Conservation (phyloP, 116 monocot species). For the Zostera marina region DNA sequence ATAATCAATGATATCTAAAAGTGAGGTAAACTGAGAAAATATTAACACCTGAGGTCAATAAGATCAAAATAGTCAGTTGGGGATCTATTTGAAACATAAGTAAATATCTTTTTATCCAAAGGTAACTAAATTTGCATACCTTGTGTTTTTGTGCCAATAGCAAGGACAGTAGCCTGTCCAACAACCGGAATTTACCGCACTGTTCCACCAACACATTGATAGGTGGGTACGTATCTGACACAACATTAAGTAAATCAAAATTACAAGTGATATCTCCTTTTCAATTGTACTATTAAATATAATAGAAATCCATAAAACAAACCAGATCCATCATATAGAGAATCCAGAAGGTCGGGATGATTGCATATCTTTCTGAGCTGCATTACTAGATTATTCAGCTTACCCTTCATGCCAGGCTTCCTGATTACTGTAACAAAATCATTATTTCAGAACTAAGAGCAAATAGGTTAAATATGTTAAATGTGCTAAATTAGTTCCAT, state of each 20-base stretch:
- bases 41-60: slow-evolving; percentile 43
- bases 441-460: background rate
- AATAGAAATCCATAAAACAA: slow-evolving; percentile 7
- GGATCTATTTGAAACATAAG: background rate
- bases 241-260: slow-evolving; percentile 4
- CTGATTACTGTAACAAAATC: slow-evolving; percentile 17
- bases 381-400: slow-evolving; percentile 63
- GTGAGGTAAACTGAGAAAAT: slow-evolving; percentile 84
- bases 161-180: slow-evolving; percentile 53
- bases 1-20: slow-evolving; percentile 74
- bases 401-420: slow-evolving; percentile 53
- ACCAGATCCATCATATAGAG: slow-evolving; percentile 36
- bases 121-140: slow-evolving; percentile 15
- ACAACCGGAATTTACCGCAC: slow-evolving; percentile 77
- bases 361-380: slow-evolving; percentile 91
- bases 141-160: slow-evolving; percentile 71
- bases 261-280: background rate
- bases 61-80: background rate
- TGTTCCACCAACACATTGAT: slow-evolving; percentile 49
- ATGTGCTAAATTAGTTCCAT: background rate
- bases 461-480: background rate
- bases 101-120: no score
- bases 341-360: slow-evolving; percentile 83
- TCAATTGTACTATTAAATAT: background rate
- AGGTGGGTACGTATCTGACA: slow-evolving; percentile 61